phyloP scores from a whole-genome alignment of 1,284 basidiomycete genomes.

The Melampsora americana region DNA sequence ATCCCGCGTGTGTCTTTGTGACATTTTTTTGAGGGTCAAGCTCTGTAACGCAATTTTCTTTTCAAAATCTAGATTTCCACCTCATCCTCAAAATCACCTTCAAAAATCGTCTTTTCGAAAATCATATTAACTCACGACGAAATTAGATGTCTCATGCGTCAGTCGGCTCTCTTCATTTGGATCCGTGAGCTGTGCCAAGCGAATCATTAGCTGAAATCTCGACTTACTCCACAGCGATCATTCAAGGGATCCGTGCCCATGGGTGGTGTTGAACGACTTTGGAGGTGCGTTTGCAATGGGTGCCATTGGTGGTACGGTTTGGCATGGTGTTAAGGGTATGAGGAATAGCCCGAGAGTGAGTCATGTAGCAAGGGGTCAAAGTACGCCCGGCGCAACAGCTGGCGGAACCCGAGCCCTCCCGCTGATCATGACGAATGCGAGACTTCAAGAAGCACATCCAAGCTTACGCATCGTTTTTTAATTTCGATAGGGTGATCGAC shows the following conservation, averaged over 20 bases:
- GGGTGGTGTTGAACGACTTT: conserved; percentile 98
- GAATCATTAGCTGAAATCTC: background rate
- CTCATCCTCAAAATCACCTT: too few relatives aligned
- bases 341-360: conserved; percentile 88
- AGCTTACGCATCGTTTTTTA: background rate
- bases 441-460: background rate
- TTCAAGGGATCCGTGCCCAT: conserved; percentile 63
- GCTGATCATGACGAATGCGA: background rate
- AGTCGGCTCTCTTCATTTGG: too few relatives aligned
- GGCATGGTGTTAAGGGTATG: conserved; percentile 98
- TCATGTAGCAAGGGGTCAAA: conserved; percentile 45
- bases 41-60: too few relatives aligned
- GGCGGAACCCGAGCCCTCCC: background rate
- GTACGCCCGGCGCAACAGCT: background rate
- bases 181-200: too few relatives aligned
- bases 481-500: conserved; percentile 72
- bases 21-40: too few relatives aligned
- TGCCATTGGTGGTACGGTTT: conserved; percentile 90
- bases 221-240: conserved; percentile 6
- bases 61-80: too few relatives aligned
- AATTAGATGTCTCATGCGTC: too few relatives aligned
- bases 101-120: too few relatives aligned
- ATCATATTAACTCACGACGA: too few relatives aligned
- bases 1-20: too few relatives aligned
- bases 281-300: conserved; percentile 93